Base-by-base conservation (phyloP, 495 filamentous ascomycete species). In the Parachaetomium inaequale region DNA sequence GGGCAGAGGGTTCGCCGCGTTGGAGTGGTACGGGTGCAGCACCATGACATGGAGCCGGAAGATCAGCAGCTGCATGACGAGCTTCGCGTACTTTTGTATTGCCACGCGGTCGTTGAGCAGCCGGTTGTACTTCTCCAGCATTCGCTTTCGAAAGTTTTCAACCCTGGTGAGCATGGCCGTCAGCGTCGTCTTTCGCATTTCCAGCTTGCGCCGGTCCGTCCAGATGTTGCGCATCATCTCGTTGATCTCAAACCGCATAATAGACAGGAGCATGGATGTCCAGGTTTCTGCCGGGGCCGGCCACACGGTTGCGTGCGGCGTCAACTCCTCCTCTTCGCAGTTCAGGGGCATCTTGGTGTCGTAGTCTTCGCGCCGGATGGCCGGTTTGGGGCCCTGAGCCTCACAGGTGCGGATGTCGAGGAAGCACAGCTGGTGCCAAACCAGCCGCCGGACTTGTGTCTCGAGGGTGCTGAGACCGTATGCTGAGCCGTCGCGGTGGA, bases 351-450 rank as follows among this genome's bases (percentile, higher is more conserved):
- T 75, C 36, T 80, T 78, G 1, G 87, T 88, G 66, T 88, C 86
- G 66, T 85, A 91, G 56, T 90, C 88, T n/a, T 89, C 87, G 15
- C 77, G 70, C 6, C 87, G 82, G 54, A 92, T 89, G 57, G 81
- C 76, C 4, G 81, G 85, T 51, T 77, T 84, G 31, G 88, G 88
- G 0, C 88, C 90, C 62, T 90, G 87, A 15, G 87, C 83, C 71
- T 93, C 89, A 62, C 87, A 89, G 3, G 88, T 87, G 49, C 87
- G 81, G 47, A 90, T 84, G 71, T 94, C 90, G 11, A 94, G 78
- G 63, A 89, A 84, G 69, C 85, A 90, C 15, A 93, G 73, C 63
- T 86, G 82, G 70, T 89, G 87, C 90, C 90, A 93, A 17, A 89
- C 78, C 10, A 91, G 68, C n/a, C 90, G 84, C 6, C 90, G 84